Conservation (phyloP, 2,329 filamentous ascomycete species). For the Xylariaceae sp. region DNA sequence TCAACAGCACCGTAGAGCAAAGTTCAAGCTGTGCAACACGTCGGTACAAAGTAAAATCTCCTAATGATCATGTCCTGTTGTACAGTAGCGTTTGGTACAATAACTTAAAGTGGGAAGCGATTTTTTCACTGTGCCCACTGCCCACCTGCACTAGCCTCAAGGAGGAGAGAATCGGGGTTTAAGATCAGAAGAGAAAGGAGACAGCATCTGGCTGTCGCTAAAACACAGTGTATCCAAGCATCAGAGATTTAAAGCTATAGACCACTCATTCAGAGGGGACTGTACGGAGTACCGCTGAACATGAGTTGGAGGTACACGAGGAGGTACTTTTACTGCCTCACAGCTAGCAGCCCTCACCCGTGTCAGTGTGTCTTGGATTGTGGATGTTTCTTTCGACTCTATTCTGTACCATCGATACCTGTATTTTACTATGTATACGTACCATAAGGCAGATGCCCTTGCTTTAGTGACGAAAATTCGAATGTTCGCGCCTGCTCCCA, state of each 20-base stretch:
- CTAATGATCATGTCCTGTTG: background rate
- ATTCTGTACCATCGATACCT: background rate
- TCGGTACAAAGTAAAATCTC: too few relatives aligned
- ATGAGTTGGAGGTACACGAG: background rate
- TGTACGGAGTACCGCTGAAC: background rate
- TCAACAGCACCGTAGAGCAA: too few relatives aligned
- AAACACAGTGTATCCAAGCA: constrained; percentile 5
- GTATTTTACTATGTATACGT: background rate
- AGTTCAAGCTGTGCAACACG: too few relatives aligned
- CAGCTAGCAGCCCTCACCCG: background rate
- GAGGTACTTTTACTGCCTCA: background rate
- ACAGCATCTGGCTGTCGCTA: constrained; percentile 1
- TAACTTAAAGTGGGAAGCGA: background rate
- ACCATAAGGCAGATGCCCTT: background rate
- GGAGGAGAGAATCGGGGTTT: background rate
- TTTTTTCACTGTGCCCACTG: background rate
- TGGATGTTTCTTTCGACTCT: background rate
- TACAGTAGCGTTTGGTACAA: background rate
- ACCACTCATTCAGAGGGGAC: background rate
- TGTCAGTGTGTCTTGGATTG: background rate
- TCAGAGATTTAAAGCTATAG: constrained; percentile 3
- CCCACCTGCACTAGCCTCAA: background rate
- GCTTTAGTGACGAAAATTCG: background rate
- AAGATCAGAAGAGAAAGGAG: background rate
- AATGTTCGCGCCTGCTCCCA: background rate